A percentile compares a stretch with the other conserved stretches of the same genome.
These are phyloP conservation scores for Picea abies DNA, from an alignment of 83 land plant genomes.

Conservation along the genomic window DNA sequence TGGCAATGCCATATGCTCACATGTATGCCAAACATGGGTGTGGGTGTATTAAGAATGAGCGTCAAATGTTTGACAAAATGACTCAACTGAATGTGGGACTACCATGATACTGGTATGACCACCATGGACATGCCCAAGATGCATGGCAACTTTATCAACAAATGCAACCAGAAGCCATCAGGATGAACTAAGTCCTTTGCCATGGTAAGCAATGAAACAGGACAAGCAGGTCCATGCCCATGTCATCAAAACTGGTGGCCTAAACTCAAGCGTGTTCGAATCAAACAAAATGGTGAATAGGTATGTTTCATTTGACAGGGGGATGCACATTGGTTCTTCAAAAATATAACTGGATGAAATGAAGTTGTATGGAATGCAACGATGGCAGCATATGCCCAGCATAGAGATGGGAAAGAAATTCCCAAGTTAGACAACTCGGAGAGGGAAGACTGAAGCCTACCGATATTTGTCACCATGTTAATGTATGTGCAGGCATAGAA, in stretches of 20 bases:
- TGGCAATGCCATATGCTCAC: conserved; percentile 42
- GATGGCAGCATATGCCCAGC: not conserved
- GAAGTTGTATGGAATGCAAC: conserved; percentile 20
- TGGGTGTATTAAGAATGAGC: conserved; percentile 25
- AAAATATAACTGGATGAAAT: conserved; percentile 35
- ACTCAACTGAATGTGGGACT: conserved; percentile 57
- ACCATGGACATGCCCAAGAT: conserved; percentile 21
- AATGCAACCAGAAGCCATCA: conserved; percentile 24
- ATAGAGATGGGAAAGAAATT: not conserved
- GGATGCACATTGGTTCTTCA: conserved; percentile 35
- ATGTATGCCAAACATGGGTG: conserved; percentile 47
- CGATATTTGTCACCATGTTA: not conserved
- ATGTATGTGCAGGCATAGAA: not conserved
- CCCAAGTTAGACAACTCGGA: not conserved
- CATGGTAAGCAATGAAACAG: conserved; percentile 24
- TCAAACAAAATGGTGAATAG: not conserved
- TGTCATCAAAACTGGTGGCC: too few species aligned
- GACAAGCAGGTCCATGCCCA: conserved; percentile 4
- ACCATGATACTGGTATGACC: conserved; percentile 45
- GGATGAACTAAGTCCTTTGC: conserved; percentile 40
- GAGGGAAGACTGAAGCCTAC: not conserved
- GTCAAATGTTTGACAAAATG: conserved; percentile 61
- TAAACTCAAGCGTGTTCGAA: not conserved
- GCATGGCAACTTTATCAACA: conserved; percentile 36
- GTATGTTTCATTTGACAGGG: conserved; percentile 8